phyloP scores from a whole-genome alignment of 176 grass and related monocot genomes.

The Calamus simplicifolius region DNA sequence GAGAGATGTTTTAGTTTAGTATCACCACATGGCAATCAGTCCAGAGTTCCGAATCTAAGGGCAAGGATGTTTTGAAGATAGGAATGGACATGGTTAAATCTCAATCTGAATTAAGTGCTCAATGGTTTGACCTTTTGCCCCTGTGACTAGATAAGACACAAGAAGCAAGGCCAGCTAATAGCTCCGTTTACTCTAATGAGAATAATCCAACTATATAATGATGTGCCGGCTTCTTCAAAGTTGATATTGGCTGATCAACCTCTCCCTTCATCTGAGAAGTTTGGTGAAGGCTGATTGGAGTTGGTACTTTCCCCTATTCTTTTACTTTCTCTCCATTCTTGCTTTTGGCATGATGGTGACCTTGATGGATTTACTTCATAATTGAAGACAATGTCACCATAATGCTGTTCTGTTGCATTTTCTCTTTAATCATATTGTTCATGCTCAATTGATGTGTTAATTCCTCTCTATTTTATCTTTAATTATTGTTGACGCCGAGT shows the following conservation, averaged over 20 bases:
- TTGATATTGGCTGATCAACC: too few species aligned
- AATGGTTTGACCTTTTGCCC: not conserved
- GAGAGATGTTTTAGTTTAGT: not conserved
- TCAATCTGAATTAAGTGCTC: not conserved
- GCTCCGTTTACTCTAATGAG: not conserved
- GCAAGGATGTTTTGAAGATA: conserved; percentile 5
- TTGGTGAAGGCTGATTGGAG: not conserved
- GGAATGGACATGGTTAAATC: conserved; percentile 2
- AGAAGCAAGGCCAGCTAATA: not conserved
- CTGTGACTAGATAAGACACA: not conserved
- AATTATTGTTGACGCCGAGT: too few species aligned
- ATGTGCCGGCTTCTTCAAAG: too few species aligned
- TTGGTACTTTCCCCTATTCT: not conserved
- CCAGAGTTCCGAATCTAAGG: not conserved
- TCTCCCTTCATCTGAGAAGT: too few species aligned
- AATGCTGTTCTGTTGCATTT: too few species aligned
- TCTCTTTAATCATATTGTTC: too few species aligned
- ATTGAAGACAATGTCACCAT: too few species aligned
- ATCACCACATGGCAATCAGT: conserved; percentile 8
- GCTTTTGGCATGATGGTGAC: too few species aligned
- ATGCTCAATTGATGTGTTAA: too few species aligned
- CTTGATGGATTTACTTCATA: too few species aligned
- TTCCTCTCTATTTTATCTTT: too few species aligned
- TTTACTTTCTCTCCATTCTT: not conserved
- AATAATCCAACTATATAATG: not conserved